A percentile compares a stretch with the other conserved stretches of the same genome.
These are phyloP conservation scores for Arthroderma uncinatum DNA, from an alignment of 2,329 filamentous ascomycete species.

Conservation along the genomic window DNA sequence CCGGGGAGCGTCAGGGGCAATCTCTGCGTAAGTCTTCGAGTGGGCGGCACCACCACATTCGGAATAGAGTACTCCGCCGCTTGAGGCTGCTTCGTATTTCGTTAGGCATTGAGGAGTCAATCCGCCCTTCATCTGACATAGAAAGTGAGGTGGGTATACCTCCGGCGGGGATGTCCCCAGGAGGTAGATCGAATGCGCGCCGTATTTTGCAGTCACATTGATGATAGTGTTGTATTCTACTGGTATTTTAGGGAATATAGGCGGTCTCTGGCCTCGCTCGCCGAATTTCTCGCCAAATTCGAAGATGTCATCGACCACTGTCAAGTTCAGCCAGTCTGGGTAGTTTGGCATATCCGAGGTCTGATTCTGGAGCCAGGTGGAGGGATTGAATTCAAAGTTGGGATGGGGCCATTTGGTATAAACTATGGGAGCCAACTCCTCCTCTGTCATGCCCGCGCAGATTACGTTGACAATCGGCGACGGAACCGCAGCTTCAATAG, in stretches of 20 bases:
- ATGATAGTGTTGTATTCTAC: conserved; percentile 54
- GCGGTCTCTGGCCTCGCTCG: conserved; percentile 40
- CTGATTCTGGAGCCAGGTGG: conserved; percentile 21
- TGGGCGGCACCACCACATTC: conserved; percentile 52
- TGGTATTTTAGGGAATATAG: conserved; percentile 47
- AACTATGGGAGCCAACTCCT: conserved; percentile 53
- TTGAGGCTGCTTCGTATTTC: conserved; percentile 40
- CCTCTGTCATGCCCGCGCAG: conserved; percentile 53
- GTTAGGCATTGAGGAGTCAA: conserved; percentile 58
- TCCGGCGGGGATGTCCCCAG: conserved; percentile 42
- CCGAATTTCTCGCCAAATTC: conserved; percentile 44
- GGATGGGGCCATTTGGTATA: conserved; percentile 48
- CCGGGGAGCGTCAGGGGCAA: conserved; percentile 20
- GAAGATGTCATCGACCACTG: conserved; percentile 59
- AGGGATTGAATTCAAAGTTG: conserved; percentile 19
- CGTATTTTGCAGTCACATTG: conserved; percentile 35
- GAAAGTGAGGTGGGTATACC: conserved; percentile 43
- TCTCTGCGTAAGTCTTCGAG: conserved; percentile 41
- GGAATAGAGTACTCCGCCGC: conserved; percentile 49
- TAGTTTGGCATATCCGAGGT: conserved; percentile 25
- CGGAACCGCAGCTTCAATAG: conserved; percentile 55
- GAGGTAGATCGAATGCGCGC: conserved; percentile 51
- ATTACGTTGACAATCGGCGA: conserved; percentile 62
- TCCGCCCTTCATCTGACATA: conserved; percentile 58
- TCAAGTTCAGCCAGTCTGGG: conserved; percentile 43